These are phyloP conservation scores for Trypanosoma theileri DNA, from an alignment of 208 protist species.

Conservation along the genomic window DNA sequence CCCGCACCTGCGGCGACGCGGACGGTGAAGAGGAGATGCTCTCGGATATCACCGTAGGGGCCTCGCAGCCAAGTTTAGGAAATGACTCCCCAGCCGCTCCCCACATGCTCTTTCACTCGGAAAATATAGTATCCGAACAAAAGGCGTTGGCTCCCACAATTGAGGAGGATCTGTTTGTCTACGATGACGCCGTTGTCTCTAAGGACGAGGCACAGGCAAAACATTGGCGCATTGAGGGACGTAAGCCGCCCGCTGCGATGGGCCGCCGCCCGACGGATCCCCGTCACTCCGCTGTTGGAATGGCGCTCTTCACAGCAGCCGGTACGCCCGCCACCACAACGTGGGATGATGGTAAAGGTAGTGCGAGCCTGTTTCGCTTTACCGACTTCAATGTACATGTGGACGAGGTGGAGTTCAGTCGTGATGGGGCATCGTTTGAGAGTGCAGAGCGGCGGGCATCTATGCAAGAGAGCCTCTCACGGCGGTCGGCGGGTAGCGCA, in stretches of 20 bases:
- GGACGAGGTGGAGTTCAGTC: conserved; percentile 69
- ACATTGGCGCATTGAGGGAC: conserved; percentile 70
- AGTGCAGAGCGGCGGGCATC: neutral
- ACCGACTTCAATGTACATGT: conserved; percentile 84
- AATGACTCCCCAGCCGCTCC: too few species aligned
- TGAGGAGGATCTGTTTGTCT: conserved; percentile 79
- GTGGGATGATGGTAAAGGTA: too few species aligned
- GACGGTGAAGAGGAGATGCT: conserved; percentile 24
- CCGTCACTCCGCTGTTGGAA: neutral
- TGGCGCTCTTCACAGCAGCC: too few species aligned
- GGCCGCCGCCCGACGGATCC: neutral
- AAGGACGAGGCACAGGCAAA: conserved; percentile 69
- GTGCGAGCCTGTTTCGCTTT: conserved; percentile 57
- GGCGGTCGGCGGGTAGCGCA: neutral
- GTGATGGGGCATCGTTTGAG: neutral
- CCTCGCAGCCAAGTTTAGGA: too few species aligned
- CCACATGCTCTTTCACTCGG: conserved; percentile 39
- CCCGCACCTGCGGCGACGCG: neutral
- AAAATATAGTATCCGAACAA: conserved; percentile 80
- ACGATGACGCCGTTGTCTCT: conserved; percentile 83
- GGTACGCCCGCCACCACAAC: too few species aligned
- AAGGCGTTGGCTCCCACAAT: conserved; percentile 49
- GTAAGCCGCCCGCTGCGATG: conserved; percentile 36
- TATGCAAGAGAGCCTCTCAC: neutral
- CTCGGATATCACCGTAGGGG: conserved; percentile 37